Conservation (phyloP, 2,329 filamentous ascomycete species). For the Rhynchosporium graminicola region DNA sequence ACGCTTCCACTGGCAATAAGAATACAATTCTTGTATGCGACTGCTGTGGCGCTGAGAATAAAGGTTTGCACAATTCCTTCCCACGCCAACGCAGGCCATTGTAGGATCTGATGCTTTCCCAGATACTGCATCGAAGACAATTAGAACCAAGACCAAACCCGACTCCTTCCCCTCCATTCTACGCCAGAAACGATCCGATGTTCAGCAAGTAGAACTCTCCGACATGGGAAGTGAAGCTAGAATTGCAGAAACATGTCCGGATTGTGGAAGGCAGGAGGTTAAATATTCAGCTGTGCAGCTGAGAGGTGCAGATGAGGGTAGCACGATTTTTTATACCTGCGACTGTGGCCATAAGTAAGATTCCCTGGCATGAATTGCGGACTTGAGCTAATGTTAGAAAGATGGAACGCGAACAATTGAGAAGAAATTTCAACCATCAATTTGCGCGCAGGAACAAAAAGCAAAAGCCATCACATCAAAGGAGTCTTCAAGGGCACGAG, state of each 20-base stretch:
- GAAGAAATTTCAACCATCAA: slow-evolving; percentile 15
- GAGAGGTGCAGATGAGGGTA: slow-evolving; percentile 91
- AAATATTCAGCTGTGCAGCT: slow-evolving; percentile 83
- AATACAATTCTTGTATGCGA: slow-evolving; percentile 80
- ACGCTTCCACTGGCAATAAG: slow-evolving; percentile 73
- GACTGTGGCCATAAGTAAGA: slow-evolving; percentile 81
- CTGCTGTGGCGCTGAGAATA: slow-evolving; percentile 82
- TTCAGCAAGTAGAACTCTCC: slow-evolving; percentile 77
- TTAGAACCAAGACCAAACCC: slow-evolving; percentile 82
- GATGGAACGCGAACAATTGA: slow-evolving; percentile 44
- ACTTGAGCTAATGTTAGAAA: slow-evolving; percentile 24
- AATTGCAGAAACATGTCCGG: slow-evolving; percentile 70
- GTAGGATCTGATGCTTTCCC: slow-evolving; percentile 8
- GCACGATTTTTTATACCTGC: slow-evolving; percentile 87
- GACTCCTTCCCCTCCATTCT: slow-evolving; percentile 89
- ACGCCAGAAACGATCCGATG: slow-evolving; percentile 80
- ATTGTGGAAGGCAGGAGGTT: slow-evolving; percentile 81
- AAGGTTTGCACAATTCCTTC: slow-evolving; percentile 57
- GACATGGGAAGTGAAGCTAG: slow-evolving; percentile 74
- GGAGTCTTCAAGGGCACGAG: background rate
- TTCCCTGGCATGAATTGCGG: too few relatives aligned
- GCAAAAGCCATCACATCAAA: background rate
- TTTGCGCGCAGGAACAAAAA: too few relatives aligned
- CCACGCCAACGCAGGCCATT: background rate
- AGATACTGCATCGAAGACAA: slow-evolving; percentile 74